Evolutionary conservation across 768 basidiomycete species (phyloP).

Genomic region (Tulasnella sp.): DNA sequence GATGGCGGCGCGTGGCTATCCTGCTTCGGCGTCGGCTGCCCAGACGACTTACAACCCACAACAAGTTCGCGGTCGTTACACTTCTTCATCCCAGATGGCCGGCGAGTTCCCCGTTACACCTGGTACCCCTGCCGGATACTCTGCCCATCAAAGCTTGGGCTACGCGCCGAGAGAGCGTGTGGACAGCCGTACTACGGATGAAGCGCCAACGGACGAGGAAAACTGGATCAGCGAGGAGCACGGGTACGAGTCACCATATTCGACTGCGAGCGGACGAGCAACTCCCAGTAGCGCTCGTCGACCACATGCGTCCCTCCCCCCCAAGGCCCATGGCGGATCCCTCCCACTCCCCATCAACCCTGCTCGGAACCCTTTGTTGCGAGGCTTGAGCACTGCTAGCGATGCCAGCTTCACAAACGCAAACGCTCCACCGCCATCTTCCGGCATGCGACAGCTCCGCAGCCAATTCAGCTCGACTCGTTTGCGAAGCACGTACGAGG

Average conservation of each 20-base stretch:
- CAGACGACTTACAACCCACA: conserved; percentile 1
- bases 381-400: conserved; percentile 15
- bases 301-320: conserved; percentile 1
- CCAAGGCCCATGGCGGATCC: neutral
- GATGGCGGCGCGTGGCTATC: neutral
- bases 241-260: conserved; percentile 15
- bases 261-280: conserved; percentile 11
- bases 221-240: conserved; percentile 5
- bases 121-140: neutral
- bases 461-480: conserved; percentile 65
- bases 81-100: neutral
- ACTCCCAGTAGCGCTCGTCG: conserved; percentile 6
- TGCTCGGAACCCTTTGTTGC: neutral
- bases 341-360: neutral
- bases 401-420: conserved; percentile 2
- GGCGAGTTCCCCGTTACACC: conserved; percentile 16
- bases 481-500: conserved; percentile 48
- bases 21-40: neutral
- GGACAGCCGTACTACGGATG: neutral
- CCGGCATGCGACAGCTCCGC: conserved; percentile 35
- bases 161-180: neutral
- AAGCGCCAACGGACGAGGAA: conserved; percentile 9
- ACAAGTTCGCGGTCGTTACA: neutral
- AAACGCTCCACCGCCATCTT: conserved; percentile 33
- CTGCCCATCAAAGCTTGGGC: neutral